phyloP scores from a whole-genome alignment of 2,329 filamentous ascomycete species.

The Emericellopsis cladophorae region DNA sequence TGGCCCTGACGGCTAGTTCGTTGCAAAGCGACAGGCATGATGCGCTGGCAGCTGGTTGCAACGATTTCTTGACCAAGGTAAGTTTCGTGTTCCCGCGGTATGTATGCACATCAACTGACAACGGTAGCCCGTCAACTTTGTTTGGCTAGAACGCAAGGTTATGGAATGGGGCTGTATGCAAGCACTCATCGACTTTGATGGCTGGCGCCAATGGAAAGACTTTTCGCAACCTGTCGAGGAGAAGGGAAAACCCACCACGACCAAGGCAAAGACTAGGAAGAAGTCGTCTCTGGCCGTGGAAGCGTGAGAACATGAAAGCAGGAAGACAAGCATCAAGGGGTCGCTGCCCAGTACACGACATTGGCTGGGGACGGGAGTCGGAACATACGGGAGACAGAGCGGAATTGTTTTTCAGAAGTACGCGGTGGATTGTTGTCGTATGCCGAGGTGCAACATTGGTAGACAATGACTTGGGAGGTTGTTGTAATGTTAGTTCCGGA shows the following conservation, averaged over 20 bases:
- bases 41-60: conserved; percentile 87
- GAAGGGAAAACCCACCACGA: conserved; percentile 23
- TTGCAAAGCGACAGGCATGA: conserved; percentile 93
- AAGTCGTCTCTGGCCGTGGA: neutral
- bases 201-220: conserved; percentile 96
- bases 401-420: no score
- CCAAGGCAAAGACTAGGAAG: conserved; percentile 30
- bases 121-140: conserved; percentile 80
- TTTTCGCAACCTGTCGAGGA: conserved; percentile 36
- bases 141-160: conserved; percentile 94
- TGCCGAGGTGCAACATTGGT: no score
- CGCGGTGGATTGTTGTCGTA: no score
- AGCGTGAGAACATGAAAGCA: no score
- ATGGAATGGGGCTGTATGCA: conserved; percentile 99
- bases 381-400: no score
- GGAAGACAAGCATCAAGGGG: no score
- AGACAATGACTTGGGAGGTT: no score
- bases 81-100: conserved; percentile 10
- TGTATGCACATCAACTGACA: neutral
- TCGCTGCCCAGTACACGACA: no score
- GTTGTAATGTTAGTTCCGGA: no score
- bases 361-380: no score
- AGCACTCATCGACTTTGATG: conserved; percentile 94
- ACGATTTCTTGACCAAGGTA: conserved; percentile 97
- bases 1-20: conserved; percentile 87